phyloP scores from a whole-genome alignment of 2,329 filamentous ascomycete genomes.

The Talaromyces albobiverticillius region DNA sequence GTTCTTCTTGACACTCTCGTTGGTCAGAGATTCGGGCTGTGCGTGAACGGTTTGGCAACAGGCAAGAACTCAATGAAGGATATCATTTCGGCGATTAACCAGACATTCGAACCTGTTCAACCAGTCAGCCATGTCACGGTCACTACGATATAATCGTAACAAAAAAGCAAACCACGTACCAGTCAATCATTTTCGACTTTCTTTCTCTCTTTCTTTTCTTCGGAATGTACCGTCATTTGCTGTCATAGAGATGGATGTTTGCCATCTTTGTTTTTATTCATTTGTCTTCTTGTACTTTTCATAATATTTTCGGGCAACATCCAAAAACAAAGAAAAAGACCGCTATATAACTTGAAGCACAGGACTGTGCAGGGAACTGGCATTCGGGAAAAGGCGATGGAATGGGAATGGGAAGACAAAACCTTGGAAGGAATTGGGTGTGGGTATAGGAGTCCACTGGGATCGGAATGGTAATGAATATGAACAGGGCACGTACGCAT shows the following conservation, averaged over 20 bases:
- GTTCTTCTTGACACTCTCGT: constrained; percentile 8
- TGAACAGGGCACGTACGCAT: not conserved
- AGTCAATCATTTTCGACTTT: not conserved
- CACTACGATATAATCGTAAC: not conserved
- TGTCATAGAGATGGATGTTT: not conserved
- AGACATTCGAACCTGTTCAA: constrained; percentile 9
- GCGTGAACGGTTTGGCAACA: constrained; percentile 14
- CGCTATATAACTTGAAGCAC: not conserved
- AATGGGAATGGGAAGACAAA: no score
- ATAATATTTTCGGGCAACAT: no score
- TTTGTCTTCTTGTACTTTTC: not conserved
- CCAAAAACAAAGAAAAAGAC: not conserved
- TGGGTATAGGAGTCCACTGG: not conserved
- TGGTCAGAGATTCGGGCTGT: constrained; percentile 11
- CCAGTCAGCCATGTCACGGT: not conserved
- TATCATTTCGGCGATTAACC: constrained; percentile 12
- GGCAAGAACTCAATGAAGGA: constrained; percentile 14
- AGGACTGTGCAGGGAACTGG: no score
- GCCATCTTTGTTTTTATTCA: not conserved
- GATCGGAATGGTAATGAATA: not conserved
- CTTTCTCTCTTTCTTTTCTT: not conserved
- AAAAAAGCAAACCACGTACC: not conserved
- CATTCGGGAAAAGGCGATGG: no score
- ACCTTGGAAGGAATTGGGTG: no score
- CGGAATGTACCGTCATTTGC: not conserved